Base-by-base conservation (phyloP, 2,329 filamentous ascomycete species). In the Dendrostoma leiphaemia region DNA sequence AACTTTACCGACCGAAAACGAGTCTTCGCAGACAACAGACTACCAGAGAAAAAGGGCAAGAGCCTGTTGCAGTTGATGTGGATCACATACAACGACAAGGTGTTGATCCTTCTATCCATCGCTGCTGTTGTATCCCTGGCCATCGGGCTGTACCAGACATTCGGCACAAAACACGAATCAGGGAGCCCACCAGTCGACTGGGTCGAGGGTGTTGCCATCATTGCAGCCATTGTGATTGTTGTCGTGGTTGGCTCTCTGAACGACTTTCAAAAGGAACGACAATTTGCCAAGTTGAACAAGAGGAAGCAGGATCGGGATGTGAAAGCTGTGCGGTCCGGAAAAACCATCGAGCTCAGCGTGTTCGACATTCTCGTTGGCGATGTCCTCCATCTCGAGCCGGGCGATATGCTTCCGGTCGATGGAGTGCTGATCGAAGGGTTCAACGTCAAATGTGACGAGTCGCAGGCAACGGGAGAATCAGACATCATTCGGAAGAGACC, bases 1-100 rank as follows among this genome's bases (percentile, higher is more conserved):
- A 66, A 69, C 6, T 89, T 84, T 58, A 67, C 69, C 13, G 88
- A 91, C 62, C 80, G 89, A 55, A 85, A 84, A 64, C 84, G 88
- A 32, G 81, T 91, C 28, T 91, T 82, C 66, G 79, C 77, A 61
- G 86, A 90, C 69, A 92, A 92, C 65, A 76, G 83, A 40, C 72
- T 92, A 32, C 89, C 89, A 0, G 85, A 83, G 63, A 86, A 87
- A 69, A 90, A 91, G 71, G 81, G 86, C 41, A 91, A 91, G 73
- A 86, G 76, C 59, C 78, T 91, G 37, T 74, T 89, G 41, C 75
- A 89, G 65, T 75, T 92, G 38, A 88, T 90, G 70, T 91, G 88
- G 88, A 88, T 91, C 63, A 90, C 89, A 0, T 90, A 90, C 68
- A 90, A 91, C 71, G 89, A 92, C 76, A 92, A 91, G 67, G 86